A percentile compares a stretch with the other conserved stretches of the same genome.
Evolutionary conservation across 2,329 filamentous ascomycete genomes (phyloP).

Genomic region (Shiraia bambusicola): DNA sequence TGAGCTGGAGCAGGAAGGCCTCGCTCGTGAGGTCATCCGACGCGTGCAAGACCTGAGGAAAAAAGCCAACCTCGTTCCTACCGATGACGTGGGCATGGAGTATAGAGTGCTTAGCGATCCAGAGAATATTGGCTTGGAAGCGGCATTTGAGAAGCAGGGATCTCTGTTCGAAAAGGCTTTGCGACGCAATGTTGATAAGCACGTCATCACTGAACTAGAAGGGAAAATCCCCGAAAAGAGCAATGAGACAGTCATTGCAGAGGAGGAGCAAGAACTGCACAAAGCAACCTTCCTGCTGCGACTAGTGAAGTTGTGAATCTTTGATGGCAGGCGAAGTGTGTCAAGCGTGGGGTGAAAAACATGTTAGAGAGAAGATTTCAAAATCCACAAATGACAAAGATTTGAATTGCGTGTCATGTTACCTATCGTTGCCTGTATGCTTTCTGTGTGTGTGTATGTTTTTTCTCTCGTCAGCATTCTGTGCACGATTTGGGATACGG

Average conservation of each 20-base stretch:
- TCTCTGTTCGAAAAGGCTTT: constrained; percentile 73
- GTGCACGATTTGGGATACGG: not conserved
- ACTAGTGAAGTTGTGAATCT: constrained; percentile 66
- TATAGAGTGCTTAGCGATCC: constrained; percentile 80
- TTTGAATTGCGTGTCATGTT: not conserved
- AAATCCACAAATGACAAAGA: too few relatives aligned
- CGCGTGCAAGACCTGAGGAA: constrained; percentile 90
- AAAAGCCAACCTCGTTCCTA: constrained; percentile 85
- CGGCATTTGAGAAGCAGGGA: constrained; percentile 69
- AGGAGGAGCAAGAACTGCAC: constrained; percentile 85
- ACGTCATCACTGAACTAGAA: constrained; percentile 60
- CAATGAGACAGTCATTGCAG: constrained; percentile 63
- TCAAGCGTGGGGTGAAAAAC: not conserved
- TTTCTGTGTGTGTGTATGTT: constrained; percentile 17
- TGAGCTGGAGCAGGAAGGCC: constrained; percentile 82
- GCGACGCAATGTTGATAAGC: constrained; percentile 73
- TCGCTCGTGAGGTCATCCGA: constrained; percentile 90
- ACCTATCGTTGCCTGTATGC: constrained; percentile 36
- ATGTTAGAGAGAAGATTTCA: too few relatives aligned
- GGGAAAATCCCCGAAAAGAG: constrained; percentile 57
- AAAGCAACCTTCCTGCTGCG: constrained; percentile 78
- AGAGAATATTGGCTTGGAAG: constrained; percentile 70
- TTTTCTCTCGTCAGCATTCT: constrained; percentile 3
- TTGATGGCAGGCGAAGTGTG: not conserved
- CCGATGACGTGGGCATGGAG: constrained; percentile 94